Base-by-base conservation (phyloP, 2,329 filamentous ascomycete genomes). In the Pseudophaeomoniella oleicola region DNA sequence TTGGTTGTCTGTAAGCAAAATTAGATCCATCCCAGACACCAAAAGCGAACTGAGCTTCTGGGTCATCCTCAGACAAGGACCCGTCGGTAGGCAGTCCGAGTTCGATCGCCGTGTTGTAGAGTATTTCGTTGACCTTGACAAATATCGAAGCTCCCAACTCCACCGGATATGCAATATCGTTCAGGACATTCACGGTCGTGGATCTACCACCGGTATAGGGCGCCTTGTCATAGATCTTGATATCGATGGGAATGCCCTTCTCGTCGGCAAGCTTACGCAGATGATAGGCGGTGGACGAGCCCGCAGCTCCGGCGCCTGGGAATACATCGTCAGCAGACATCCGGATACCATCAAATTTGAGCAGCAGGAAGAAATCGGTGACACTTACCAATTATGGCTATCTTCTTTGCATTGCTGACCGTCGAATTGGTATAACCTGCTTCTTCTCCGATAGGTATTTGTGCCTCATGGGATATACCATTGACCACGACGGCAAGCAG, bases 81-180 rank as follows among this genome's bases (percentile, higher is more conserved):
- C 64, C 59, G n/a, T 55, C 60, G 2, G 74, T 60, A 0, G 63
- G 60, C 3, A 98, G 72, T n/a, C 73, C 73, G 51, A 94, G 86
- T 11, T 72, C 67, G 19, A 70, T 59, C 5, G 73, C 76, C 1
- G 86, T 81, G 37, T 81, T 77, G 48, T 78, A 73, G 29, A 98
- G 69, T 49, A 93, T 94, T 29, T 75, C 65, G 52, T 96, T 98
- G 31, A 81, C 72, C 34, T 79, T 57, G 32, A 96, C 83, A 53
- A 96, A 98, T 48, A 96, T 94, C 42, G 81, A 88, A 9, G 82
- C 90, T 12, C 90, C 90, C 1, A 96, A 66, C 56, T 98, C 90
- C 22, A 94, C 71, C 1, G 81, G 80, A 29, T 77, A 63, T 0
- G 61, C 44, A 2, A 76, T 64, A 47, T 88, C 69, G 44, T 73